Evolutionary conservation across 1,284 basidiomycete genomes (phyloP).

Genomic region (Microbotryum intermedium): DNA sequence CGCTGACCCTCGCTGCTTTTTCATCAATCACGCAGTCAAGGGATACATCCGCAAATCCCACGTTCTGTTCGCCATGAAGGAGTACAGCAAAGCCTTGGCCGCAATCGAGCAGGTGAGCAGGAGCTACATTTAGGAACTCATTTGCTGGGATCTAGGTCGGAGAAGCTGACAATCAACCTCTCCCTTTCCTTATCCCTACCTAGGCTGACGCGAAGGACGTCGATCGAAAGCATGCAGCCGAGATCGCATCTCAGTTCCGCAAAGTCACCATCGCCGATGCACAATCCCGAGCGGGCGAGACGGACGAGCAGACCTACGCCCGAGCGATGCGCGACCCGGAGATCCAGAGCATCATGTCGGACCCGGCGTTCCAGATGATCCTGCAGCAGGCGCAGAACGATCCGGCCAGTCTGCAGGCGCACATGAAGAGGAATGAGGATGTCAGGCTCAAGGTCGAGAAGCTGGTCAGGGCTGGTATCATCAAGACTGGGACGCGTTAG

Average conservation of each 20-base stretch:
- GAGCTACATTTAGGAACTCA: background rate
- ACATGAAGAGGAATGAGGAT: conserved; percentile 82
- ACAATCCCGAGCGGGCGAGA: conserved; percentile 72
- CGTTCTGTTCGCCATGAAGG: conserved; percentile 83
- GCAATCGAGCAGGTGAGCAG: conserved; percentile 53
- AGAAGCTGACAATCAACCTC: background rate
- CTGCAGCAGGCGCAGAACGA: conserved; percentile 87
- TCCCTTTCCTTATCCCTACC: background rate
- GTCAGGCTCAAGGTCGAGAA: conserved; percentile 82
- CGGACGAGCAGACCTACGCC: conserved; percentile 83
- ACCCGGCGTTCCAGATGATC: conserved; percentile 81
- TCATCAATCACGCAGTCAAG: conserved; percentile 54
- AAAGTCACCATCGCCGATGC: conserved; percentile 77
- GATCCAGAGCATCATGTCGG: conserved; percentile 67
- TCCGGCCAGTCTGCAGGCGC: conserved; percentile 83
- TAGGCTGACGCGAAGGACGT: conserved; percentile 62
- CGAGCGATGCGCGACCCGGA: conserved; percentile 97
- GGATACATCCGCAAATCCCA: conserved; percentile 91
- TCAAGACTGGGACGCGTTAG: too few relatives aligned
- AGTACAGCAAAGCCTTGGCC: conserved; percentile 76
- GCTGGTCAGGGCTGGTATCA: conserved; percentile 48
- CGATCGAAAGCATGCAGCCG: conserved; percentile 65
- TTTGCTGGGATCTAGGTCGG: background rate
- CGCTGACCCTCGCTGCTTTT: background rate
- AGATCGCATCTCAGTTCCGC: conserved; percentile 67